Conservation (phyloP, 768 basidiomycete species). For the Coprinopsis sp. region DNA sequence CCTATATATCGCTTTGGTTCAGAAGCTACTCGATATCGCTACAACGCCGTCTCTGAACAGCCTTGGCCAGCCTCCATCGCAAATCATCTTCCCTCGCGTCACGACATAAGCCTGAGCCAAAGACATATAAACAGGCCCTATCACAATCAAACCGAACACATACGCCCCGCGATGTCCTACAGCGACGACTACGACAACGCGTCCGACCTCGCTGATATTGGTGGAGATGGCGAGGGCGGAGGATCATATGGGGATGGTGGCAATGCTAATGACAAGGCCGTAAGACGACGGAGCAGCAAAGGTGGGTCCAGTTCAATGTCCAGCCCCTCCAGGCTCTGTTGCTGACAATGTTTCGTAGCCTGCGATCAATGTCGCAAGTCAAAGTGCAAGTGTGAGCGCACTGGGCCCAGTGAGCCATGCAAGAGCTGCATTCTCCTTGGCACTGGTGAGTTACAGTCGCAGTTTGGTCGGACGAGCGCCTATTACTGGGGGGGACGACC, state of each 20-base stretch:
- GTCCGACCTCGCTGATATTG: slow-evolving; percentile 48
- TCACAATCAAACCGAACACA: slow-evolving; percentile 12
- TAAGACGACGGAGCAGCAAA: slow-evolving; percentile 76
- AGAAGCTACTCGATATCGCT: slow-evolving; percentile 15
- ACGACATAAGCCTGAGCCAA: slow-evolving; percentile 8
- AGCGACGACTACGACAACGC: slow-evolving; percentile 62
- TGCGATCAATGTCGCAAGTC: slow-evolving; percentile 89
- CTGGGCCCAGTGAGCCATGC: slow-evolving; percentile 57
- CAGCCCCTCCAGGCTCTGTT: not conserved
- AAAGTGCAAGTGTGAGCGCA: slow-evolving; percentile 85
- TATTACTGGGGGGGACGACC: not conserved
- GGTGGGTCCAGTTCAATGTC: slow-evolving; percentile 32
- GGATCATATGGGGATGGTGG: slow-evolving; percentile 16
- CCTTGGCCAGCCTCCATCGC: slow-evolving; percentile 25
- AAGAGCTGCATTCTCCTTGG: slow-evolving; percentile 72
- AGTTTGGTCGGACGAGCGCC: slow-evolving; percentile 12
- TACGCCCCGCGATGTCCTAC: slow-evolving; percentile 36
- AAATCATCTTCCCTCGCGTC: slow-evolving; percentile 14
- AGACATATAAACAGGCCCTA: slow-evolving; percentile 4
- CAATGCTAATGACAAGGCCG: slow-evolving; percentile 39
- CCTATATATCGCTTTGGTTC: slow-evolving; percentile 33
- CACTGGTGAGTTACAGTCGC: slow-evolving; percentile 45
- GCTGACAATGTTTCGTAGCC: slow-evolving; percentile 35
- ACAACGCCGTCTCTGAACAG: slow-evolving; percentile 20
- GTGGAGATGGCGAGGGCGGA: slow-evolving; percentile 15